Conservation (phyloP, 1,284 basidiomycete genomes). For the Malassezia furfur region DNA sequence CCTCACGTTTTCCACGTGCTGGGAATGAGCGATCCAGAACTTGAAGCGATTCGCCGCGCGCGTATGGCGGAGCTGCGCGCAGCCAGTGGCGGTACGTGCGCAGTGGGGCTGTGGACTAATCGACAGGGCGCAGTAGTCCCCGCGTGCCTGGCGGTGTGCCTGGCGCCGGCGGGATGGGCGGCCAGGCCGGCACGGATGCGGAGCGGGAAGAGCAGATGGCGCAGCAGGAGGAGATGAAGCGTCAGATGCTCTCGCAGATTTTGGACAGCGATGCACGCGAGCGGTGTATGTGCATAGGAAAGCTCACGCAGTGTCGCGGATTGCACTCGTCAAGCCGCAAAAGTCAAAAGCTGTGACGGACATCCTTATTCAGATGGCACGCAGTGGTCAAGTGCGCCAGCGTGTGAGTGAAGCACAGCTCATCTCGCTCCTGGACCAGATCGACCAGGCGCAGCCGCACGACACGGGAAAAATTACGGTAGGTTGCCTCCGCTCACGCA, state of each 20-base stretch:
- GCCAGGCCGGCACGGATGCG: slow-evolving; percentile 48
- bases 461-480: slow-evolving; percentile 40
- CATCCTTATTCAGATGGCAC: slow-evolving; percentile 79
- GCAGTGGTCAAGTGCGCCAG: slow-evolving; percentile 77
- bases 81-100: neutral
- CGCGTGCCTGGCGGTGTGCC: too few species aligned
- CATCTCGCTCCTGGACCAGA: slow-evolving; percentile 85
- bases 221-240: slow-evolving; percentile 52
- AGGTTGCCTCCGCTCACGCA: slow-evolving; percentile 16
- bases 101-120: neutral
- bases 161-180: slow-evolving; percentile 18
- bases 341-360: slow-evolving; percentile 76
- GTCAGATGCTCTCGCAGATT: slow-evolving; percentile 69
- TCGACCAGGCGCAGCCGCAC: slow-evolving; percentile 49
- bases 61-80: slow-evolving; percentile 41
- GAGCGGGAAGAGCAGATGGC: slow-evolving; percentile 43
- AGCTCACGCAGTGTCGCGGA: slow-evolving; percentile 63
- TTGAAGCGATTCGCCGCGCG: slow-evolving; percentile 46
- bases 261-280: slow-evolving; percentile 78
- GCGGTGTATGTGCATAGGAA: slow-evolving; percentile 61
- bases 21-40: slow-evolving; percentile 46
- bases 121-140: neutral
- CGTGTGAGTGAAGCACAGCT: slow-evolving; percentile 78
- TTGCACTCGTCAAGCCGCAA: slow-evolving; percentile 80
- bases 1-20: slow-evolving; percentile 1